These are phyloP conservation scores for Capniomyces stellatus DNA, from an alignment of 371 early-diverging fungal genomes.

Conservation along the genomic window DNA sequence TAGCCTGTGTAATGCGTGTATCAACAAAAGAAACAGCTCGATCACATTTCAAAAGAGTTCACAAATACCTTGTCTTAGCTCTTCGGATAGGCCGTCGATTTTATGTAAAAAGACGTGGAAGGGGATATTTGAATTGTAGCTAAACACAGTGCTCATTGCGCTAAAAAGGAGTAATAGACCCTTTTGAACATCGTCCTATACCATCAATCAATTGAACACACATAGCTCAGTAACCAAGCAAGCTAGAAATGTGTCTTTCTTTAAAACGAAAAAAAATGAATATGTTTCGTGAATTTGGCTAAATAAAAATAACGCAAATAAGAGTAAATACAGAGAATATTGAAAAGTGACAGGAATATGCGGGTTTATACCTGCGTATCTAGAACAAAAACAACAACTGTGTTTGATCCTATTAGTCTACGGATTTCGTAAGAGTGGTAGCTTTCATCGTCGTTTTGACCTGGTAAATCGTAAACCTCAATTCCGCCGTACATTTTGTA, in stretches of 20 bases:
- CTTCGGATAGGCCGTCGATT: constrained; percentile 87
- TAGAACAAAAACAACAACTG: constrained; percentile 79
- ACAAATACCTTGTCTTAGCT: constrained; percentile 21
- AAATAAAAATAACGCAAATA: background rate
- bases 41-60: background rate
- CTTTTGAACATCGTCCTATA: constrained; percentile 69
- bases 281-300: background rate
- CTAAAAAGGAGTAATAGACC: constrained; percentile 53
- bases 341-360: too few relatives aligned
- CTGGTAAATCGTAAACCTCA: constrained; percentile 82
- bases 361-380: constrained; percentile 41
- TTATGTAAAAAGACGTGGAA: constrained; percentile 92
- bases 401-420: constrained; percentile 50
- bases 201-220: too few relatives aligned
- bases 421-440: background rate
- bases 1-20: background rate
- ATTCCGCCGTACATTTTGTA: constrained; percentile 17
- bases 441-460: constrained; percentile 46
- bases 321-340: too few relatives aligned
- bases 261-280: background rate
- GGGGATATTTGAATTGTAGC: constrained; percentile 60
- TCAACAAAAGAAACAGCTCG: background rate
- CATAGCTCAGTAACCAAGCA: too few relatives aligned
- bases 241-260: background rate
- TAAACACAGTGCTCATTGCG: constrained; percentile 56